Evolutionary conservation across 495 filamentous ascomycete species (phyloP).

Genomic region (Penicillium waksmanii): DNA sequence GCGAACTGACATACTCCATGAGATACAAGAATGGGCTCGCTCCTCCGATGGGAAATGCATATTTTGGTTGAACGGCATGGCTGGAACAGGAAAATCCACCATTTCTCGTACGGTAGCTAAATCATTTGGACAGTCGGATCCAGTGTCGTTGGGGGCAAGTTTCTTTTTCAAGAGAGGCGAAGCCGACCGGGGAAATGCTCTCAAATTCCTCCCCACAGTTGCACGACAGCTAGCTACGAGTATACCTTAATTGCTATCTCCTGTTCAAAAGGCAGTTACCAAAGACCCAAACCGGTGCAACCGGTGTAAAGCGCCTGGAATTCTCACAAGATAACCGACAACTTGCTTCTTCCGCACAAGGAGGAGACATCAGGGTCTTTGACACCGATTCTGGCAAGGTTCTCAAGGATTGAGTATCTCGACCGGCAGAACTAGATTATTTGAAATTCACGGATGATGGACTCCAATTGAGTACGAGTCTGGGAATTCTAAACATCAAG

Average conservation of each 20-base stretch:
- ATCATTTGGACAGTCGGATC: conserved; percentile 3
- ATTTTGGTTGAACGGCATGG: conserved; percentile 47
- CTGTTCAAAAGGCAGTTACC: neutral
- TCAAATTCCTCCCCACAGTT: conserved; percentile 49
- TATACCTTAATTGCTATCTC: neutral
- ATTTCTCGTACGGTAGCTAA: conserved; percentile 32
- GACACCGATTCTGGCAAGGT: too few species aligned
- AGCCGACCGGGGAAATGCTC: conserved; percentile 40
- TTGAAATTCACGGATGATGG: too few species aligned
- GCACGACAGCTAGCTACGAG: conserved; percentile 39
- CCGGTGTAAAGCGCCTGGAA: too few species aligned
- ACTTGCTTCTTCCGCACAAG: too few species aligned
- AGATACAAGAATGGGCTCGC: neutral
- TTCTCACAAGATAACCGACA: too few species aligned
- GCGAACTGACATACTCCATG: neutral
- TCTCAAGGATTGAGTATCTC: too few species aligned
- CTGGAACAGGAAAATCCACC: conserved; percentile 48
- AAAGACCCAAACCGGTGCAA: neutral
- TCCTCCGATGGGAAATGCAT: conserved; percentile 24
- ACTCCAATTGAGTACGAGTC: too few species aligned
- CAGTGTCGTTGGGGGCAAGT: conserved; percentile 30
- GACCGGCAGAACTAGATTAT: too few species aligned
- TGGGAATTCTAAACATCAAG: too few species aligned
- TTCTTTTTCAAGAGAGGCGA: conserved; percentile 58
- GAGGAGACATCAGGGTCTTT: too few species aligned